phyloP scores from a whole-genome alignment of 208 protist genomes.

The Endotrypanum monterogeii region DNA sequence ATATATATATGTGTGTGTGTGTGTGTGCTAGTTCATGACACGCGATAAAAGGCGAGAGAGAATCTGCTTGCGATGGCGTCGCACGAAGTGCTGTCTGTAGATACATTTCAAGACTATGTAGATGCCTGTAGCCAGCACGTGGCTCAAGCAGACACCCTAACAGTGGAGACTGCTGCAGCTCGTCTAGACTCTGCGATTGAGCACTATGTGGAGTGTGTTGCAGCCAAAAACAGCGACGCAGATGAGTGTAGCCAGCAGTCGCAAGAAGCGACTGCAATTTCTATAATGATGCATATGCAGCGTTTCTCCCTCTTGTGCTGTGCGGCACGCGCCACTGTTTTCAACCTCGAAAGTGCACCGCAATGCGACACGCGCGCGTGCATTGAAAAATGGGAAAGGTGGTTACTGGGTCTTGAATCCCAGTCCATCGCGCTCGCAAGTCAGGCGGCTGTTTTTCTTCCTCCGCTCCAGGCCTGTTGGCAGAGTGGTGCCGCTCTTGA shows the following conservation, averaged over 20 bases:
- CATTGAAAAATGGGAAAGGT: conserved; percentile 1
- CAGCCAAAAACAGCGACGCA: neutral
- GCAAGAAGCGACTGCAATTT: neutral
- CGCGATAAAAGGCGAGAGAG: neutral
- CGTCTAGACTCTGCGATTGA: neutral
- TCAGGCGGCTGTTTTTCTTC: neutral
- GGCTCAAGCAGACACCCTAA: neutral
- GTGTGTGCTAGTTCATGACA: neutral
- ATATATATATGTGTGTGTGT: neutral
- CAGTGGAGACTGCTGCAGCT: neutral
- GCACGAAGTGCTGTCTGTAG: neutral
- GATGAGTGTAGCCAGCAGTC: neutral
- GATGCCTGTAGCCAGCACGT: neutral
- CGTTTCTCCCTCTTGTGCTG: conserved; percentile 1
- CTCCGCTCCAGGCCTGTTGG: conserved; percentile 6
- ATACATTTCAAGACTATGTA: neutral
- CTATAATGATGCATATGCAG: conserved; percentile 9
- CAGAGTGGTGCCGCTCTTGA: neutral
- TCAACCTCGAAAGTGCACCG: neutral
- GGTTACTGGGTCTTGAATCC: neutral
- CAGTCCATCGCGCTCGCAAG: conserved; percentile 4
- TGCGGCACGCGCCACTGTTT: neutral
- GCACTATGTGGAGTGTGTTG: neutral
- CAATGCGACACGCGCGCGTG: neutral
- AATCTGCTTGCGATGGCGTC: neutral